Percentiles rank a stretch among this genome's conserved stretches.
Conservation (phyloP, 1,284 basidiomycete species). For the Porodaedalea pini region DNA sequence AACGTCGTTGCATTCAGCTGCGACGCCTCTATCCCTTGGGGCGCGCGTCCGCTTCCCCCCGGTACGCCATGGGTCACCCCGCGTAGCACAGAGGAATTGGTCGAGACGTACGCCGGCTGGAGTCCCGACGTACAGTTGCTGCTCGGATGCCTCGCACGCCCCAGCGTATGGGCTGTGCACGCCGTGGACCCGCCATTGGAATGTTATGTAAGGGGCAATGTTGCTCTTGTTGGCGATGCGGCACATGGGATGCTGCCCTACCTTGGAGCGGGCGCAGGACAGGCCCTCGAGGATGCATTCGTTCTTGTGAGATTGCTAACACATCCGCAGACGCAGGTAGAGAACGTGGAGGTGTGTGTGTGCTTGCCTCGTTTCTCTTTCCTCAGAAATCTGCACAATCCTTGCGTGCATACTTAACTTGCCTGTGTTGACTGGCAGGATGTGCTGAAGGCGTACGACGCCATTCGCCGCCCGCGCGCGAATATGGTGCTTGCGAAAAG, state of each 20-base stretch:
- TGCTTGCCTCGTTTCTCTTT: neutral
- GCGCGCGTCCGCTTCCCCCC: slow-evolving; percentile 35
- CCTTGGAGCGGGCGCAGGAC: slow-evolving; percentile 60
- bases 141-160: slow-evolving; percentile 43
- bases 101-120: slow-evolving; percentile 46
- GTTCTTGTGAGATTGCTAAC: slow-evolving; percentile 47
- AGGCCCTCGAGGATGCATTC: slow-evolving; percentile 60
- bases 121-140: slow-evolving; percentile 45
- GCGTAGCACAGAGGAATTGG: slow-evolving; percentile 41
- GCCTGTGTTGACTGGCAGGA: slow-evolving; percentile 29
- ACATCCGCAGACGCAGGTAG: slow-evolving; percentile 39
- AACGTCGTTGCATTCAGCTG: slow-evolving; percentile 53
- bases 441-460: slow-evolving; percentile 44
- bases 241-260: slow-evolving; percentile 61
- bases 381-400: too few species aligned
- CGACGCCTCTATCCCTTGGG: slow-evolving; percentile 36
- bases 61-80: slow-evolving; percentile 45
- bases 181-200: slow-evolving; percentile 46
- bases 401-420: neutral
- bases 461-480: slow-evolving; percentile 42
- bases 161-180: slow-evolving; percentile 61
- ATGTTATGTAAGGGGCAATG: slow-evolving; percentile 42
- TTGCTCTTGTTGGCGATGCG: slow-evolving; percentile 58
- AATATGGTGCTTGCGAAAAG: slow-evolving; percentile 44
- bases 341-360: slow-evolving; percentile 46